Conservation (phyloP, 2,329 filamentous ascomycete genomes). For the Dactylellina parvicollis region DNA sequence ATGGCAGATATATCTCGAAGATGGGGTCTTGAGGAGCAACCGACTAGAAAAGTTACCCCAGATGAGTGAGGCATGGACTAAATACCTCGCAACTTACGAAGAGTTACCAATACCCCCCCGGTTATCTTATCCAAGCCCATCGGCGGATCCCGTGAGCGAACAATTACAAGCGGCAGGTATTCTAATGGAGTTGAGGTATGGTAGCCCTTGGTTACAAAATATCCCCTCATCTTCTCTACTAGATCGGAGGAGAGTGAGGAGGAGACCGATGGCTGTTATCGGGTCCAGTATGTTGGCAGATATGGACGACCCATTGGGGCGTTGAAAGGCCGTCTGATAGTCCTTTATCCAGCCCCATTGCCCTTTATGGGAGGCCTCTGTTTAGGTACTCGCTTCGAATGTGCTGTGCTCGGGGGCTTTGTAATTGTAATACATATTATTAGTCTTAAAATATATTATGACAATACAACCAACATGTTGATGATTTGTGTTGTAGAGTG, state of each 20-base stretch:
- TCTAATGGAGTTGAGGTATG: conserved; percentile 41
- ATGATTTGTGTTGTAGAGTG: conserved; percentile 8
- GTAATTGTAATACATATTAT: too few relatives aligned
- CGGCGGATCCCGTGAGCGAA: conserved; percentile 2
- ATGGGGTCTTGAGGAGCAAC: conserved; percentile 19
- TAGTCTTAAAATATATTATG: too few relatives aligned
- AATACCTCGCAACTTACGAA: conserved; percentile 26
- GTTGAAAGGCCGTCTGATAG: too few relatives aligned
- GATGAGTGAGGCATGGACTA: conserved; percentile 29
- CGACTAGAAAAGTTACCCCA: conserved; percentile 33
- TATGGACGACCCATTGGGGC: too few relatives aligned
- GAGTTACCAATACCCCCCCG: conserved; percentile 28
- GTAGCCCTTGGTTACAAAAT: conserved; percentile 1
- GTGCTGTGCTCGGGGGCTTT: too few relatives aligned
- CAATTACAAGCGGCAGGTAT: conserved; percentile 38
- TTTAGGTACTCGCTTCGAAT: too few relatives aligned
- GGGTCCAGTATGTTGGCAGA: too few relatives aligned
- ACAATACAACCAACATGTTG: not conserved
- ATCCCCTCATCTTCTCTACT: not conserved
- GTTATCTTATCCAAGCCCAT: conserved; percentile 29
- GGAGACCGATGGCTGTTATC: too few relatives aligned
- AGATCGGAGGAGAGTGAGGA: too few relatives aligned
- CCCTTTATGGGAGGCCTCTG: too few relatives aligned
- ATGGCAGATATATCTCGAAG: conserved; percentile 48
- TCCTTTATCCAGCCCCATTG: too few relatives aligned